Base-by-base conservation (phyloP, 2,329 filamentous ascomycete species). In the Colletotrichum simmondsii region DNA sequence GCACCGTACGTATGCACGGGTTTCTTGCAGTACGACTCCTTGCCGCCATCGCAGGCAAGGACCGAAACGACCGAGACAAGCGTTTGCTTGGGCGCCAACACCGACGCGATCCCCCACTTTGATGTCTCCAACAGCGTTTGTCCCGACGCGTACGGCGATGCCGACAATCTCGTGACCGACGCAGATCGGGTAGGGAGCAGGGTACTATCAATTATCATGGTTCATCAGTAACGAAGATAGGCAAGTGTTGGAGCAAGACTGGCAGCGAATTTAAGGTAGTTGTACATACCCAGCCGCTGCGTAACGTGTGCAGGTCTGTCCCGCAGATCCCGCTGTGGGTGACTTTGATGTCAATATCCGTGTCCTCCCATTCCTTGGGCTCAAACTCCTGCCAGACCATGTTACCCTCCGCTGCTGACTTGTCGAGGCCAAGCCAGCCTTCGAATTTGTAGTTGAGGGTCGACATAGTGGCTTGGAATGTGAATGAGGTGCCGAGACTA, bases 311-410 rank as follows among this genome's bases (percentile, higher is more conserved):
- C 32, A 92, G 61, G 74, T 92, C 91, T 1, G 87, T 88, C 67
- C 90, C 91, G 78, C 91, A 93, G 75, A 93, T 87, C 74, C 91
- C 91, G 77, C 90, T 92, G 82, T 92, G 90, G 3, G 89, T 88
- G 75, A 93, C 83, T 77, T 88, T 85, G 77, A 93, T 91, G 77
- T 93, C 91, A 64, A 93, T 81, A 75, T 93, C 90, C 28, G 85
- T 88, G 79, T 93, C 91, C 65, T 91, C 87, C 88, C 90, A 93
- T 10, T 82, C 80, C 84, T 93, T 93, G 35, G 90, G 90, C 79
- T 90, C 85, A 68, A 88, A 92, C 71, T 88, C 82, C 56, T 82
- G 82, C 87, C 88, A 89, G 26, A 83, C 78, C 87, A 90, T 89
- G 59, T 89, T 87, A 65, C 87, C 87, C 11, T 88, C 78, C 73